Conservation (phyloP, 176 grass and related monocot genomes). For the Hyparrhenia diplandra region DNA sequence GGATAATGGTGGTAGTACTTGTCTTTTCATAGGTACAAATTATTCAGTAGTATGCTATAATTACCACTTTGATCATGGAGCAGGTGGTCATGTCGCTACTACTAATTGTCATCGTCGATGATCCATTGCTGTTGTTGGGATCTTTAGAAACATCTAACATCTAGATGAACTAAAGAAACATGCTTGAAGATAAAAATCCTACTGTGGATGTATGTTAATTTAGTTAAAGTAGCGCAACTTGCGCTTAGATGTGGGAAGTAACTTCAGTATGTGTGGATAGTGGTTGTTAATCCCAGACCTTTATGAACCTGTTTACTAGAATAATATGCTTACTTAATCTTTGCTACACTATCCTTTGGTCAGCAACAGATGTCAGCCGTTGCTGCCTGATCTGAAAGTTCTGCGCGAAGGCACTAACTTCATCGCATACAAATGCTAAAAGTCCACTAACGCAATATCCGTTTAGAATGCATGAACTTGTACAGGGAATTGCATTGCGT, state of each 20-base stretch:
- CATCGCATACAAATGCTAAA: neutral
- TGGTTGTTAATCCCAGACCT: conserved; percentile 2
- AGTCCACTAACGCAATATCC: neutral
- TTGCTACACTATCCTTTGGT: neutral
- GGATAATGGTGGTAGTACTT: neutral
- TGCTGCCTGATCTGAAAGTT: neutral
- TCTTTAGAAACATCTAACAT: conserved; percentile 34
- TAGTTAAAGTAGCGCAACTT: conserved; percentile 24
- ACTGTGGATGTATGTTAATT: neutral
- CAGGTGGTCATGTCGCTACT: conserved; percentile 16
- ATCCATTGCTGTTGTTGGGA: conserved; percentile 13
- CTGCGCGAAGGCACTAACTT: neutral
- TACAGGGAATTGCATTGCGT: neutral
- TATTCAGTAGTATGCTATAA: neutral
- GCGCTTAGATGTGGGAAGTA: conserved; percentile 1
- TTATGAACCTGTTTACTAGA: neutral
- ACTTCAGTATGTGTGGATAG: conserved; percentile 28
- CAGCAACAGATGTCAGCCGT: neutral
- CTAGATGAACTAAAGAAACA: conserved; percentile 19
- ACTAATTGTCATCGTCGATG: conserved; percentile 6
- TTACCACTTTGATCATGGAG: neutral
- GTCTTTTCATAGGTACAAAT: neutral
- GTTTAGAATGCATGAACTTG: neutral
- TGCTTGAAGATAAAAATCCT: conserved; percentile 8
- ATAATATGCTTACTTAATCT: neutral